Percentiles rank a stretch among this genome's conserved stretches.
Conservation (phyloP, 164 flowering plant species). For the Nelumbo lutea region DNA sequence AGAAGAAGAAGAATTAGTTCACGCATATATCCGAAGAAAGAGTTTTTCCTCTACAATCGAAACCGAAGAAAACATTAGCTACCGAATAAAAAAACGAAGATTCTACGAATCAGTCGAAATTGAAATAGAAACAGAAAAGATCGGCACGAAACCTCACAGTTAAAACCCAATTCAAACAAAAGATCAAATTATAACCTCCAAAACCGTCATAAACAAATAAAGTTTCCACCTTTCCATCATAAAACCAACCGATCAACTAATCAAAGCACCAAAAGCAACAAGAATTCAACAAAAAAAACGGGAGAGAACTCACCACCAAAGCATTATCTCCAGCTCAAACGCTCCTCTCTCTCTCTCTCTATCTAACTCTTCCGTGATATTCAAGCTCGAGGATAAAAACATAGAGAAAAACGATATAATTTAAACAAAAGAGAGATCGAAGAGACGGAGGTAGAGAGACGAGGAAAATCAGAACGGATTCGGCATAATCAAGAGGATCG, state of each 20-base stretch:
- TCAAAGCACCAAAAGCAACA: not conserved
- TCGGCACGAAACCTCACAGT: not conserved
- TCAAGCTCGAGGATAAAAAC: not conserved
- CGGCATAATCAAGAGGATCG: constrained; percentile 55
- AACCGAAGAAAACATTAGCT: not conserved
- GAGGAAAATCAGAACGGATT: constrained; percentile 47
- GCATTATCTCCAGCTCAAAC: not conserved
- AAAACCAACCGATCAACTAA: constrained; percentile 17
- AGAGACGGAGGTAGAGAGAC: not conserved
- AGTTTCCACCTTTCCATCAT: not conserved
- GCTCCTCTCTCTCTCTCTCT: constrained; percentile 6
- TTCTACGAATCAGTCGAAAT: not conserved
- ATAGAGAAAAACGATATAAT: constrained; percentile 9
- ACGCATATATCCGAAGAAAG: no score
- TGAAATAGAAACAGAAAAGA: not conserved
- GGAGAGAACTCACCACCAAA: constrained; percentile 9
- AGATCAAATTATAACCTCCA: not conserved
- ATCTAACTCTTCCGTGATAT: not conserved
- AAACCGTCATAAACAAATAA: not conserved
- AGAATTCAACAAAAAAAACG: not conserved
- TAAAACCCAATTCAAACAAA: not conserved
- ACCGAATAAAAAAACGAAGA: not conserved
- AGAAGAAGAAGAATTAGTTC: no score
- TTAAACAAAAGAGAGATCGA: constrained; percentile 4
- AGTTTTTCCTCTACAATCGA: no score